Evolutionary conservation across 352 stramenopile species (phyloP), one percentile per base, ranked within the genome.

Genomic region (Pythium phragmitis): DNA sequence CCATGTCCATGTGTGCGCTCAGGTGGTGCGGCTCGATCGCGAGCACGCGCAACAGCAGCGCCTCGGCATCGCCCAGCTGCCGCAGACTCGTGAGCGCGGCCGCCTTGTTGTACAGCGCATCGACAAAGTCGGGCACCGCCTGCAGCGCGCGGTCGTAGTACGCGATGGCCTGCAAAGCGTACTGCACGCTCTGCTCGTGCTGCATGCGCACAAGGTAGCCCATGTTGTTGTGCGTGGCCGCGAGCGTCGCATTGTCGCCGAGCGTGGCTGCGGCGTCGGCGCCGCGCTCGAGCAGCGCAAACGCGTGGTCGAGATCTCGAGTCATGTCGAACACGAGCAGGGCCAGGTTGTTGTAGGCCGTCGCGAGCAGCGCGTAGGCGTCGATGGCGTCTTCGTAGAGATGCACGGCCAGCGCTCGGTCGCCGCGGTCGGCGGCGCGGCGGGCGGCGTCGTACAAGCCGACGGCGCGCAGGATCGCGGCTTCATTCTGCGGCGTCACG

Each of bases 261-360:
- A 64, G 70, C 2, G 65, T 54, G 7, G 63, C 30, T 4, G 82
- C 76, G 14, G 77, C 65, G 19, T 42, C 30, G 1, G 79, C 61
- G 26, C 84, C 84, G 28, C 73, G 67, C 51, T 75, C 57, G 23
- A 92, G 65, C 2, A 84, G 49, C 16, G 59, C 54, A 7, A 87
- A 11, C 14, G 82, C 78, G 39, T 79, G 66, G 7, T 74, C 59
- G 50, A 33, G 43, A 56, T 73, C 54, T 5, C 55, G 39, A 1
- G 64, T 52, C 3, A 23, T n/a, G 1, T 79, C 57, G 17, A 70
- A 74, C 8, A 90, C 30, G 23, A 93, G 55, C 68, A 91, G 85
- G 0, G 72, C 87, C 9, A 96, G 57, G 68, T 96, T 94, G 63
- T 94, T 94, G 68, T 88, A 89, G n/a, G 85, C 76, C 6, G 63